Percentiles rank a stretch among this genome's conserved stretches.
These are phyloP conservation scores for Moricandia arvensis DNA, from an alignment of 345 rosid genomes.

Conservation along the genomic window DNA sequence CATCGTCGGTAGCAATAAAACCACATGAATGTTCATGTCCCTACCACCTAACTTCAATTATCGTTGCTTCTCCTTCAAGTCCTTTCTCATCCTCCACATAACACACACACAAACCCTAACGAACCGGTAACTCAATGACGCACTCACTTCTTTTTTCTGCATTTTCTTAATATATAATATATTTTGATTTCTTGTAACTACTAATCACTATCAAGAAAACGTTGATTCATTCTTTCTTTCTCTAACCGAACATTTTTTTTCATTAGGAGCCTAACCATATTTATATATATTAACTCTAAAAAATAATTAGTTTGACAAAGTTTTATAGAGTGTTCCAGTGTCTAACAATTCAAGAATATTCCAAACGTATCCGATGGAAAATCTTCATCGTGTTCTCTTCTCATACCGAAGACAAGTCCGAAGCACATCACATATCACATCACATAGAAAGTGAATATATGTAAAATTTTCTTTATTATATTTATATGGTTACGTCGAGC, in stretches of 20 bases:
- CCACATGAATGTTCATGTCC: slow-evolving; percentile 21
- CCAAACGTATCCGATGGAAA: background rate
- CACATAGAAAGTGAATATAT: slow-evolving; percentile 8
- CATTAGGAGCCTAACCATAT: background rate
- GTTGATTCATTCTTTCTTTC: background rate
- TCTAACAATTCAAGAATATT: slow-evolving; percentile 20
- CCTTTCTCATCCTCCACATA: slow-evolving; percentile 24
- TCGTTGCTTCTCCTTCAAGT: slow-evolving; percentile 32
- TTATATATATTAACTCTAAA: no score
- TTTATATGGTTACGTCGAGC: slow-evolving; percentile 21
- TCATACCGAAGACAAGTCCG: background rate
- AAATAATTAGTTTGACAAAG: background rate
- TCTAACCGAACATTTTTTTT: background rate
- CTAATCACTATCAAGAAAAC: background rate
- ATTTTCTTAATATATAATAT: background rate
- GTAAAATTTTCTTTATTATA: background rate
- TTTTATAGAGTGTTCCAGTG: slow-evolving; percentile 8
- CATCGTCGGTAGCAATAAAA: slow-evolving; percentile 32
- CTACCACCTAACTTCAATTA: slow-evolving; percentile 34
- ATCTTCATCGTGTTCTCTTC: slow-evolving; percentile 29
- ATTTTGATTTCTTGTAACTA: background rate
- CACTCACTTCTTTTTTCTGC: background rate
- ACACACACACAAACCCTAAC: background rate
- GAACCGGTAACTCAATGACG: slow-evolving; percentile 28
- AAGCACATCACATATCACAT: no score